Percentiles rank a stretch among this genome's conserved stretches.
These are phyloP conservation scores for Tagetes patula DNA, from an alignment of 129 eudicot species.

Conservation along the genomic window DNA sequence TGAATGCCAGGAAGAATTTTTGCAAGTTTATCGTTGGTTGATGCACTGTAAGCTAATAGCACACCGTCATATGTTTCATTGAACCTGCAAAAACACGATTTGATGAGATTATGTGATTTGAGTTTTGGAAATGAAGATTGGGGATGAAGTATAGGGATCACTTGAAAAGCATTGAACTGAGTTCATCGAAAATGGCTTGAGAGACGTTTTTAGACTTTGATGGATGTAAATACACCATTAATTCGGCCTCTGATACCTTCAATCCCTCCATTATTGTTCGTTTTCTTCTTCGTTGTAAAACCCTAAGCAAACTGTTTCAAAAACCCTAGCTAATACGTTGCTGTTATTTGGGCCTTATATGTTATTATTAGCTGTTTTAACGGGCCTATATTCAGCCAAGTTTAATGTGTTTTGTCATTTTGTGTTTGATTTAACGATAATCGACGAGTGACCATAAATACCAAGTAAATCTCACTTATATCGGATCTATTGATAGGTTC, in stretches of 20 bases:
- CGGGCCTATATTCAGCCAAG: background rate
- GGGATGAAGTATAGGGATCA: slow-evolving; percentile 25
- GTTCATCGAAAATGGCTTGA: slow-evolving; percentile 58
- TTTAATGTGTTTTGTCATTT: too few species aligned
- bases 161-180: slow-evolving; percentile 83
- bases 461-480: too few species aligned
- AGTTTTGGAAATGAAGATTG: background rate
- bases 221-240: slow-evolving; percentile 72
- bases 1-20: slow-evolving; percentile 65
- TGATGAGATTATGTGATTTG: background rate
- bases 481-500: too few species aligned
- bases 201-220: slow-evolving; percentile 58
- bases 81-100: slow-evolving; percentile 44
- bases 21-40: slow-evolving; percentile 37
- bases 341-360: background rate
- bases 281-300: slow-evolving; percentile 6
- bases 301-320: background rate
- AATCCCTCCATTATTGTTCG: slow-evolving; percentile 67
- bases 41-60: slow-evolving; percentile 68
- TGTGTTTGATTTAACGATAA: too few species aligned
- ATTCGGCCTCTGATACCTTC: slow-evolving; percentile 56
- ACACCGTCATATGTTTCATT: slow-evolving; percentile 86
- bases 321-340: background rate
- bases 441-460: too few species aligned
- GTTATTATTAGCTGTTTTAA: background rate